A percentile compares a stretch with the other conserved stretches of the same genome.
These are phyloP conservation scores for Globisporangium lucens DNA, from an alignment of 352 stramenopile species.

Conservation along the genomic window DNA sequence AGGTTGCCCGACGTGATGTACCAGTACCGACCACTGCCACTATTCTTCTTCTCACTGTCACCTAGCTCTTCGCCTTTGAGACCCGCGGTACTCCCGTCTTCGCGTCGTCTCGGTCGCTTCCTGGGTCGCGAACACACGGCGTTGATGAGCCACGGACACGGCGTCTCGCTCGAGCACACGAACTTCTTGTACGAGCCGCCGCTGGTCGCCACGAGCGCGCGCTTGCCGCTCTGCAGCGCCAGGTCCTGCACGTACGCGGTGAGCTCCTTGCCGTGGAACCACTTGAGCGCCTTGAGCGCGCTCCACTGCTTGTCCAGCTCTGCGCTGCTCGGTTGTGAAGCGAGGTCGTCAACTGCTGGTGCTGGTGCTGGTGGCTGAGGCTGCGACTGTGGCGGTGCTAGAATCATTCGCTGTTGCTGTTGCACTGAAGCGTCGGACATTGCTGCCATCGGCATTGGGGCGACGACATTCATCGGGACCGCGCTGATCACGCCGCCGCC, in stretches of 20 bases:
- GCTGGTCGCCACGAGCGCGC: slow-evolving; percentile 41
- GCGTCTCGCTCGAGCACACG: slow-evolving; percentile 34
- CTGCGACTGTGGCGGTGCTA: background rate
- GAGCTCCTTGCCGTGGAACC: slow-evolving; percentile 35
- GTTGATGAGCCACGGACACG: slow-evolving; percentile 47
- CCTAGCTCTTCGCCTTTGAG: slow-evolving; percentile 7
- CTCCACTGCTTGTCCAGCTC: slow-evolving; percentile 18
- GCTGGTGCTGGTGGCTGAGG: background rate
- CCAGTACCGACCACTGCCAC: slow-evolving; percentile 27
- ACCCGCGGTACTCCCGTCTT: background rate
- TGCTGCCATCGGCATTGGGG: background rate
- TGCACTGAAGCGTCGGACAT: background rate
- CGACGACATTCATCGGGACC: background rate
- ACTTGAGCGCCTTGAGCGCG: slow-evolving; percentile 33
- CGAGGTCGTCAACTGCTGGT: background rate
- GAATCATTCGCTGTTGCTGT: background rate
- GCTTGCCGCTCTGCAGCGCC: slow-evolving; percentile 39
- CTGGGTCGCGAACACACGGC: slow-evolving; percentile 40
- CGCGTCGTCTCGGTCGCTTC: slow-evolving; percentile 9
- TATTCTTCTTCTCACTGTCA: background rate
- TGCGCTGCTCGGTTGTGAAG: background rate
- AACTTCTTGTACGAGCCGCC: slow-evolving; percentile 63
- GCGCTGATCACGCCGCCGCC: background rate
- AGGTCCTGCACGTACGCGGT: slow-evolving; percentile 52
- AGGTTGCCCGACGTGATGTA: slow-evolving; percentile 52